These are phyloP conservation scores for Tieghemostelium lacteum DNA, from an alignment of 78 protist genomes.

Conservation along the genomic window DNA sequence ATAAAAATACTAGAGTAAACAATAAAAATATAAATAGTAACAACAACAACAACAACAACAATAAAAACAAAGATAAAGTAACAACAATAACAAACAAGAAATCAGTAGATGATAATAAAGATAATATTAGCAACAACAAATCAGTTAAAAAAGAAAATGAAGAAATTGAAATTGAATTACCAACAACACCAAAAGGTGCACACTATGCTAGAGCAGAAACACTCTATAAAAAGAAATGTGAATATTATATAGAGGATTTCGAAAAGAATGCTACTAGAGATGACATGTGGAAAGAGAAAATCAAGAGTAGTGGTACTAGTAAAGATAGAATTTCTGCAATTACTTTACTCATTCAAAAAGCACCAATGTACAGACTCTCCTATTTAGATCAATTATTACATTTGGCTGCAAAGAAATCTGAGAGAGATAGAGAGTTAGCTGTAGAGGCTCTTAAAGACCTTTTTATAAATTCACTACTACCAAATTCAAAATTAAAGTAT, in stretches of 20 bases:
- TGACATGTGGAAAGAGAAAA: constrained; percentile 63
- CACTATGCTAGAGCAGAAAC: background rate
- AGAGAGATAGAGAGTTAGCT: constrained; percentile 76
- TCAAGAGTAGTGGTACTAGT: constrained; percentile 56
- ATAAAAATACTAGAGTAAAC: background rate
- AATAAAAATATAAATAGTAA: background rate
- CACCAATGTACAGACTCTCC: constrained; percentile 39
- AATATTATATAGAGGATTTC: constrained; percentile 9
- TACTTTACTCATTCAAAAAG: constrained; percentile 17
- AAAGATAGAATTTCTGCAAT: constrained; percentile 61
- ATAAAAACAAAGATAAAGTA: background rate
- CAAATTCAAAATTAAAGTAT: constrained; percentile 63
- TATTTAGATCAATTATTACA: constrained; percentile 46
- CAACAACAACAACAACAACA: background rate
- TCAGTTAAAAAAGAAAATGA: background rate
- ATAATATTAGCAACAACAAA: background rate
- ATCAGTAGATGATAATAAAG: background rate
- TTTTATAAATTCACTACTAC: constrained; percentile 53
- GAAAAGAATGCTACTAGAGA: constrained; percentile 27
- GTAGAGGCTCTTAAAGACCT: constrained; percentile 60
- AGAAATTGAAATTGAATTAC: background rate
- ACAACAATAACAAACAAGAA: background rate
- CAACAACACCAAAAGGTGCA: background rate
- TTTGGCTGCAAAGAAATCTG: constrained; percentile 60
- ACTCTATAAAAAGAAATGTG: background rate